These are phyloP conservation scores for Leucosporidium yakuticum DNA, from an alignment of 768 basidiomycete species.

Conservation along the genomic window DNA sequence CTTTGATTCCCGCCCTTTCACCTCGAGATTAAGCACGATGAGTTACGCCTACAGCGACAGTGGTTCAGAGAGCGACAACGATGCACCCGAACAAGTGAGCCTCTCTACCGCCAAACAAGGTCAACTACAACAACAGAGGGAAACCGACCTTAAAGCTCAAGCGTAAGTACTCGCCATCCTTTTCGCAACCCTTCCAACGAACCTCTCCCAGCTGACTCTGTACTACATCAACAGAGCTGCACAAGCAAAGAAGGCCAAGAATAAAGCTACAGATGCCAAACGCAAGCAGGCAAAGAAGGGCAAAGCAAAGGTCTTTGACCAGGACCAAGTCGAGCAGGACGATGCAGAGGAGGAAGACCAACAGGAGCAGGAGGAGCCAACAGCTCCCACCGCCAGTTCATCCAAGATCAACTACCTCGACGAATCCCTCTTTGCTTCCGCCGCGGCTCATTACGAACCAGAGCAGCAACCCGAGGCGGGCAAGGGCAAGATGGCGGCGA, in stretches of 20 bases:
- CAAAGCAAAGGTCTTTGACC: conserved; percentile 12
- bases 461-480: not conserved
- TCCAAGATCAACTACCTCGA: conserved; percentile 32
- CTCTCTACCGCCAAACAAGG: conserved; percentile 14
- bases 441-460: conserved; percentile 21
- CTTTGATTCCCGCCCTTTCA: not conserved
- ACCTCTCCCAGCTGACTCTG: not conserved
- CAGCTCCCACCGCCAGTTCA: conserved; percentile 20
- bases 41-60: not conserved
- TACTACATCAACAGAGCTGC: not conserved
- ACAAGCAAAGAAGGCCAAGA: conserved; percentile 4
- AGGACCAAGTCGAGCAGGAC: not conserved
- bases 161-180: not conserved
- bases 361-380: not conserved
- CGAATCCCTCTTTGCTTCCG: conserved; percentile 24
- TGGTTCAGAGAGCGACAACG: conserved; percentile 18
- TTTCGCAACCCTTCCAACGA: not conserved
- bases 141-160: not conserved
- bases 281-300: conserved; percentile 13
- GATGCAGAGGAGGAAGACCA: conserved; percentile 5
- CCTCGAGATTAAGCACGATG: not conserved
- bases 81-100: conserved; percentile 30
- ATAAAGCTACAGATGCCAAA: not conserved
- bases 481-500: conserved; percentile 19
- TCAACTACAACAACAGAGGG: not conserved